Conservation (phyloP, 2,329 filamentous ascomycete genomes). For the Colletotrichum trifolii region DNA sequence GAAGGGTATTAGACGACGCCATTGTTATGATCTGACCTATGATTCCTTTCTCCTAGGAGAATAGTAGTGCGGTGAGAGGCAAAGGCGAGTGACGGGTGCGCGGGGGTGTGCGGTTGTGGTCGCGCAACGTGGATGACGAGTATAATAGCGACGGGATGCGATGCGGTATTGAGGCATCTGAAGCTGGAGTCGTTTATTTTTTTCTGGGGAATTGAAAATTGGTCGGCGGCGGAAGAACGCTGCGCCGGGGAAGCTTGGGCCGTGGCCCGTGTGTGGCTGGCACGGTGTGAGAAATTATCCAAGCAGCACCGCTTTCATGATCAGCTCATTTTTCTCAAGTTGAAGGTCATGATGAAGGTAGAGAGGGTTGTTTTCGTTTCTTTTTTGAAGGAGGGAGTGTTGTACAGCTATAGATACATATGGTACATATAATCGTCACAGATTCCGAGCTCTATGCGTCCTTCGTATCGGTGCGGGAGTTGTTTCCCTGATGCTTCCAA, state of each 20-base stretch:
- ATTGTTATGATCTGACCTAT: constrained; percentile 9
- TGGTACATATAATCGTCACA: not conserved
- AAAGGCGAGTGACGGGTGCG: no score
- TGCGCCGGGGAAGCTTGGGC: constrained; percentile 32
- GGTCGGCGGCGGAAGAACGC: constrained; percentile 28
- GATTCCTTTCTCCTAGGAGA: no score
- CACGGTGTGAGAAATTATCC: constrained; percentile 14
- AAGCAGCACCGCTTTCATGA: not conserved
- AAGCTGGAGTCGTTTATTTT: no score
- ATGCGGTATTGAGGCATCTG: constrained; percentile 10
- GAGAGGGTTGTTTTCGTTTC: not conserved
- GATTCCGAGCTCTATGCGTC: constrained; percentile 58
- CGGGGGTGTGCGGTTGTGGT: not conserved
- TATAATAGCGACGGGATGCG: not conserved
- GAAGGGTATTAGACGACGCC: constrained; percentile 31
- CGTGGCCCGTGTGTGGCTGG: not conserved
- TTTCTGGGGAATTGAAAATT: constrained; percentile 21
- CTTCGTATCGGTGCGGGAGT: constrained; percentile 81
- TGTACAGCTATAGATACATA: constrained; percentile 1
- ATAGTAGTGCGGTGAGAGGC: not conserved
- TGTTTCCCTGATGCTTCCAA: constrained; percentile 92
- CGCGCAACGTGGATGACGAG: not conserved
- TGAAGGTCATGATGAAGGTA: not conserved
- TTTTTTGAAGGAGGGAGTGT: not conserved
- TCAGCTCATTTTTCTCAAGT: constrained; percentile 10